A percentile compares a stretch with the other conserved stretches of the same genome.
Conservation (phyloP, 768 basidiomycete species). For the Macrolepiota albuminosa region DNA sequence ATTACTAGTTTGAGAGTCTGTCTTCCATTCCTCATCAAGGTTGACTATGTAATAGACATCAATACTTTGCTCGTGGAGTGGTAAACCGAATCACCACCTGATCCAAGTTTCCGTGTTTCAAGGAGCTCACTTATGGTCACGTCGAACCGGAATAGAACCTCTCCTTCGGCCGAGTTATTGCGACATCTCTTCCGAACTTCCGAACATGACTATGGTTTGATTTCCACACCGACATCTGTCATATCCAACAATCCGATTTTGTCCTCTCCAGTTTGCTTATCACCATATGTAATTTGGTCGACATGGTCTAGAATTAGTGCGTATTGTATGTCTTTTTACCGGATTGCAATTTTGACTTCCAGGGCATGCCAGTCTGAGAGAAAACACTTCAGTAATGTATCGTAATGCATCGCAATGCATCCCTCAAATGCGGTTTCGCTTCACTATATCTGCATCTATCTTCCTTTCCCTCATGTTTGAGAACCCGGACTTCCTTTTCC, state of each 20-base stretch:
- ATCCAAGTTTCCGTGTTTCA: no score
- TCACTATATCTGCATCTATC: not conserved
- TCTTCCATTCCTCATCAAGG: slow-evolving; percentile 38
- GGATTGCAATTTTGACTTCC: not conserved
- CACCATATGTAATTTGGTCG: no score
- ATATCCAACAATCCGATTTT: no score
- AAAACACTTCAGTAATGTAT: not conserved
- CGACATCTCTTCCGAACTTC: no score
- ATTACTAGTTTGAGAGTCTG: slow-evolving; percentile 42
- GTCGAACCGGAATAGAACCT: no score
- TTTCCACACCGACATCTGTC: no score
- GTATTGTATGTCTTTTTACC: not conserved
- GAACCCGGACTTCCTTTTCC: not conserved
- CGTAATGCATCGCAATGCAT: not conserved
- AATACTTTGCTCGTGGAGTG: no score
- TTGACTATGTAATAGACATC: slow-evolving; percentile 9
- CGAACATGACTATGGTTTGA: no score
- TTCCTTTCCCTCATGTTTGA: not conserved
- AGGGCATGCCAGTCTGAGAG: not conserved
- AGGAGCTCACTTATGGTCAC: no score
- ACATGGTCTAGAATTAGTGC: not conserved
- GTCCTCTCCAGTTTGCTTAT: no score
- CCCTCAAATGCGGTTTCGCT: not conserved
- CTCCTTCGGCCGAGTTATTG: no score
- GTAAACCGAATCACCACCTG: no score